These are phyloP conservation scores for Penicillium ochrochloron DNA, from an alignment of 495 filamentous ascomycete genomes.

Conservation along the genomic window DNA sequence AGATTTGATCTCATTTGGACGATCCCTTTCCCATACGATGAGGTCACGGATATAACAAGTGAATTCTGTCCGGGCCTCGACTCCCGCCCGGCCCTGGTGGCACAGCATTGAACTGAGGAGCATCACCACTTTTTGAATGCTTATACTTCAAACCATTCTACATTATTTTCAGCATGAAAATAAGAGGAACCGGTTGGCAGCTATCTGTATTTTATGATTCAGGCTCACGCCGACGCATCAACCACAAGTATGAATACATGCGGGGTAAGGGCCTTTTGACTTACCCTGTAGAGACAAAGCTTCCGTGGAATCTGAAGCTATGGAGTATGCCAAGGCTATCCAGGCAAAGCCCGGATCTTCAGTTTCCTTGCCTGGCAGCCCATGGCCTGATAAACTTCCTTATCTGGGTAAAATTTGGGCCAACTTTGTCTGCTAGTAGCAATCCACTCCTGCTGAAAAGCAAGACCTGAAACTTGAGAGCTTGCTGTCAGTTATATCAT, in stretches of 20 bases:
- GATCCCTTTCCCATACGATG: constrained; percentile 43
- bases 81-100: constrained; percentile 17
- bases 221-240: background rate
- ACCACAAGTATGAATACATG: background rate
- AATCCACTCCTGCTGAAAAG: background rate
- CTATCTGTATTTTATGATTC: background rate
- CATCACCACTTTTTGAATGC: too few relatives aligned
- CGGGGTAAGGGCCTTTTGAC: background rate
- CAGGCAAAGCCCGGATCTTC: background rate
- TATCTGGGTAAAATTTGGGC: background rate
- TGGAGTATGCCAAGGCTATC: background rate
- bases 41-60: constrained; percentile 40
- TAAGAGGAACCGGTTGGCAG: background rate
- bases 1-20: constrained; percentile 57
- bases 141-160: background rate
- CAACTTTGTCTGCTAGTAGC: background rate
- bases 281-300: background rate
- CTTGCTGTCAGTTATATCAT: too few relatives aligned
- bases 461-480: too few relatives aligned
- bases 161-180: background rate
- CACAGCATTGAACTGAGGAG: constrained; percentile 20
- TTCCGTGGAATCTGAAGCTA: background rate
- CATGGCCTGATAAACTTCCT: background rate
- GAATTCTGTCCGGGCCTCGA: constrained; percentile 54
- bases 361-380: background rate